Base-by-base conservation (phyloP, 768 basidiomycete genomes). In the Lentinula lateritia region DNA sequence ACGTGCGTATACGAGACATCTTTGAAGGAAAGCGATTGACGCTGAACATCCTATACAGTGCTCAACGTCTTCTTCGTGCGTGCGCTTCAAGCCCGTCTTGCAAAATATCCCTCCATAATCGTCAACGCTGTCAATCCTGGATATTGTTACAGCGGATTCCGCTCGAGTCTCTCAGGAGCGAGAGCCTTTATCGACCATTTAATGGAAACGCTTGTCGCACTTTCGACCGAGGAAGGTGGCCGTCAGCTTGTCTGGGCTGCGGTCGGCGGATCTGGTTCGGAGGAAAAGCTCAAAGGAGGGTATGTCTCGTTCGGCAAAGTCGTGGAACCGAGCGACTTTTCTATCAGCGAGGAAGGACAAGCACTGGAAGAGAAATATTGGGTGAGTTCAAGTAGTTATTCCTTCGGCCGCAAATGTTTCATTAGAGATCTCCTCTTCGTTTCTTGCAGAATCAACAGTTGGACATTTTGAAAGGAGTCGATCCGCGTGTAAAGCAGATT, bases 71-170 rank as follows among this genome's bases (percentile, higher is more conserved):
- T 78, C 38, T 78, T 80, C 65, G 69, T 66, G 36, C 78, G 74
- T 13, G 72, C 73, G 2, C 66, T 82, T 1, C 68, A 66, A 12
- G 70, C 67, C 12, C 70, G 67, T 18, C 66, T 80, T 18, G 46
- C 67, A 6, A 45, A 62, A 7, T 45, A 66, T 7, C 62, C 67
- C 1, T 62, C 72, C 0, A 60, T 79, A 18, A 74, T 76, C 41
- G 70, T 75, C 59, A 71, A 72, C 59, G 48, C 72, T 38, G 70
- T 76, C 35, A 74, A 76, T 55, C 81, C 81, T 15, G 80, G 79
- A 1, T 75, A 71, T 64, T 78, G 78, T 65, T 54, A 65, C n/a
- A 79, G 78, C 6, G 71, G 75, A 18, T 66, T 82, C 1, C 66
- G 69, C 0, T 63, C 74, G 28, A 63, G 67, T 6, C 15, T 76